Conservation (phyloP, 345 rosid species). For the Chamaenerion angustifolium region DNA sequence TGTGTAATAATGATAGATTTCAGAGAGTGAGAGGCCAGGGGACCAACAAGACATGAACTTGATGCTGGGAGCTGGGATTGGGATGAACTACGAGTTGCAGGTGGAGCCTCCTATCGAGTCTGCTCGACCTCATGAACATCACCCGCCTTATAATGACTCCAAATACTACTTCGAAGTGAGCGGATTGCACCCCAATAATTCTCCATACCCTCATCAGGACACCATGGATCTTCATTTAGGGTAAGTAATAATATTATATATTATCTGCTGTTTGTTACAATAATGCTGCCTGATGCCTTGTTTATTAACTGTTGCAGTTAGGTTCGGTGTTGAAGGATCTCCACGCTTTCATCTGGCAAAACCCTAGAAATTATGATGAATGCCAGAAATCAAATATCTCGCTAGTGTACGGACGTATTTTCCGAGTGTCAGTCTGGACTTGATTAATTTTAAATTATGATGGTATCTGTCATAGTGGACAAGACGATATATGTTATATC, state of each 20-base stretch:
- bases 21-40: slow-evolving; percentile 56
- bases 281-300: no score
- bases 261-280: no score
- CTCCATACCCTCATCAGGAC: slow-evolving; percentile 42
- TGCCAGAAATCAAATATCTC: no score
- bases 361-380: no score
- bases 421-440: no score
- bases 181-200: slow-evolving; percentile 61
- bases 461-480: no score
- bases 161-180: slow-evolving; percentile 71
- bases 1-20: slow-evolving; percentile 29
- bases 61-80: slow-evolving; percentile 77
- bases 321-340: no score
- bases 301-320: no score
- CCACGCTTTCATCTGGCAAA: no score
- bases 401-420: no score
- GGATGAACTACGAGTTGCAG: slow-evolving; percentile 29
- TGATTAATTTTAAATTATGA: no score
- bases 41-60: slow-evolving; percentile 49
- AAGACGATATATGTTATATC: no score
- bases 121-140: slow-evolving; percentile 15
- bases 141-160: slow-evolving; percentile 23
- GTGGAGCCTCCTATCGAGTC: slow-evolving; percentile 29
- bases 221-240: slow-evolving; percentile 77
- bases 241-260: slow-evolving; percentile 21